Conservation (phyloP, 768 basidiomycete species). For the Pleurotus tuoliensis region DNA sequence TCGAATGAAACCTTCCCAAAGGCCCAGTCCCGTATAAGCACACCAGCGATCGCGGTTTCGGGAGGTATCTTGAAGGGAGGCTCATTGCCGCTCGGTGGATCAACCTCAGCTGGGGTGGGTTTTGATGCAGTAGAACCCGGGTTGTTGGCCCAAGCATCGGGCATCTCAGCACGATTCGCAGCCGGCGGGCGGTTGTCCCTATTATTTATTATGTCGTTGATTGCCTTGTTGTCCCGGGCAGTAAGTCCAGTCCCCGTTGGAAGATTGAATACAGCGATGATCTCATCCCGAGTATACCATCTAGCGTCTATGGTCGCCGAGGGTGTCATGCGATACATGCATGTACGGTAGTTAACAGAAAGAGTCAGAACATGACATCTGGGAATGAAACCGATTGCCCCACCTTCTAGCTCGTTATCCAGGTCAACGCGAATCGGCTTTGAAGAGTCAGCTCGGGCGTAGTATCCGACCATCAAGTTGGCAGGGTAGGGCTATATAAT, state of each 20-base stretch:
- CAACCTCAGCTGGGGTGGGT: constrained; percentile 8
- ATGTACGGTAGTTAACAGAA: neutral
- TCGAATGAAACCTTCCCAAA: constrained; percentile 48
- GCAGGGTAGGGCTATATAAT: constrained; percentile 77
- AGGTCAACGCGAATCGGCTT: constrained; percentile 80
- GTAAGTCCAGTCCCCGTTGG: constrained; percentile 44
- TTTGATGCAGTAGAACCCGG: constrained; percentile 17
- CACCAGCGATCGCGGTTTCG: constrained; percentile 75
- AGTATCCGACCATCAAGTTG: constrained; percentile 89
- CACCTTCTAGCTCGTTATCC: constrained; percentile 94
- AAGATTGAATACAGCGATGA: constrained; percentile 61
- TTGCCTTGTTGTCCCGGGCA: constrained; percentile 46
- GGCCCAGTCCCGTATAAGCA: constrained; percentile 80
- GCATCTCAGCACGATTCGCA: neutral
- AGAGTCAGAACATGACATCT: neutral
- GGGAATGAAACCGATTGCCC: constrained; percentile 13
- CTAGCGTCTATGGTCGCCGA: constrained; percentile 63
- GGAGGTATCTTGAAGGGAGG: constrained; percentile 75
- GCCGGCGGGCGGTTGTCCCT: constrained; percentile 16
- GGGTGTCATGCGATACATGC: neutral
- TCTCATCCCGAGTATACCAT: constrained; percentile 81
- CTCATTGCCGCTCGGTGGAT: constrained; percentile 26
- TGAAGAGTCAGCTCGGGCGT: constrained; percentile 69
- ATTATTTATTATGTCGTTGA: constrained; percentile 39
- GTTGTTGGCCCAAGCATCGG: neutral